Percentiles rank a stretch among this genome's conserved stretches.
Evolutionary conservation across 163 green algal species (phyloP).

Genomic region (Scenedesmus sp.): DNA sequence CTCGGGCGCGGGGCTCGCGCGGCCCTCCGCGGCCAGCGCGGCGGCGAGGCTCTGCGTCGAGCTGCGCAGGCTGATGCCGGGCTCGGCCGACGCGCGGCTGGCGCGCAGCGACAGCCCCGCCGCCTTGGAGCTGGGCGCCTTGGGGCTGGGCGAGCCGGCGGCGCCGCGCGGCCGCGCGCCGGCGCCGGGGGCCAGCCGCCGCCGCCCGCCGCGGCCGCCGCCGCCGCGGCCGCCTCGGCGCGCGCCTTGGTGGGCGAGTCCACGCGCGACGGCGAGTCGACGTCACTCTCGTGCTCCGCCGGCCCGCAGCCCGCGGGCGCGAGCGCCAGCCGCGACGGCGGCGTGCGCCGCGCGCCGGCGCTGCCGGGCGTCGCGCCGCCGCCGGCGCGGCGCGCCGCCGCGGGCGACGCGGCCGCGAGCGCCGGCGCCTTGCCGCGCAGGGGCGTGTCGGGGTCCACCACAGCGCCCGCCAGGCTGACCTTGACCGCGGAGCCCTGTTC

Average conservation of each 20-base stretch:
- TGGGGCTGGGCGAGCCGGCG: too few relatives aligned
- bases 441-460: constrained; percentile 11
- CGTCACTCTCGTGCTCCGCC: constrained; percentile 11
- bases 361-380: background rate
- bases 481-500: constrained; percentile 32
- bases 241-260: constrained; percentile 20
- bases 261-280: constrained; percentile 22
- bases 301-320: too few relatives aligned
- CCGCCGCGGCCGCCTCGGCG: constrained; percentile 10
- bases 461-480: constrained; percentile 33
- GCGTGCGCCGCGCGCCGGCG: background rate
- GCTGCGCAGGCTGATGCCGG: too few relatives aligned
- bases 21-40: too few relatives aligned
- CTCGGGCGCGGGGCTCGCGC: too few relatives aligned
- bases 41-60: too few relatives aligned
- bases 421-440: constrained; percentile 4
- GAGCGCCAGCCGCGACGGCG: background rate
- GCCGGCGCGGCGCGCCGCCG: background rate
- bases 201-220: too few relatives aligned
- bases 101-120: constrained; percentile 11
- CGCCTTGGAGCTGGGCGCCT: background rate
- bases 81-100: background rate
- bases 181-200: too few relatives aligned
- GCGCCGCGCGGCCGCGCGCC: too few relatives aligned
- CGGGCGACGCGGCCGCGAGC: constrained; percentile 8